These are phyloP conservation scores for Chlamydomonas asymmetrica DNA, from an alignment of 139 green algal species.

Conservation along the genomic window DNA sequence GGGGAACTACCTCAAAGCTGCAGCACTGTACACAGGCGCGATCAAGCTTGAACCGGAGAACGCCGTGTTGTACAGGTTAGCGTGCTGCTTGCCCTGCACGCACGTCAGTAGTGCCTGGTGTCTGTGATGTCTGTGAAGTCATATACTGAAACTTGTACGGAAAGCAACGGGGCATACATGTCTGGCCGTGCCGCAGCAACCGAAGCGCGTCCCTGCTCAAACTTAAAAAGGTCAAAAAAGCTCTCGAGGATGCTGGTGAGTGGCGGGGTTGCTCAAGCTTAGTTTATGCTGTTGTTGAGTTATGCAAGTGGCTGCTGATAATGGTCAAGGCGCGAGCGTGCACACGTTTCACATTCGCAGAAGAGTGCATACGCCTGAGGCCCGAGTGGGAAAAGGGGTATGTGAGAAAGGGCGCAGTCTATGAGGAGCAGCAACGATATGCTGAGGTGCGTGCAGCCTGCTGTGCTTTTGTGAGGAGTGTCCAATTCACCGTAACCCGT, in stretches of 20 bases:
- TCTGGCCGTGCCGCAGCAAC: slow-evolving; percentile 72
- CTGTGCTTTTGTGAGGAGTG: too few relatives aligned
- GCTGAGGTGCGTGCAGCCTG: slow-evolving; percentile 5
- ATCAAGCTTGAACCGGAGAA: slow-evolving; percentile 81
- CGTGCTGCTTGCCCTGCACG: not conserved
- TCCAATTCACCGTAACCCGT: too few relatives aligned
- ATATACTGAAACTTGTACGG: not conserved
- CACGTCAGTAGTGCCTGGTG: not conserved
- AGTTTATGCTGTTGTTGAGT: too few relatives aligned
- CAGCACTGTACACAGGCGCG: slow-evolving; percentile 84
- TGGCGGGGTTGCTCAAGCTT: too few relatives aligned
- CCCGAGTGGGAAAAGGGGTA: slow-evolving; percentile 87
- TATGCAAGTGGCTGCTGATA: too few relatives aligned
- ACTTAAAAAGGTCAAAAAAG: slow-evolving; percentile 89
- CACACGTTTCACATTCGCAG: slow-evolving; percentile 7
- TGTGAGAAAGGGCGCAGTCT: slow-evolving; percentile 20
- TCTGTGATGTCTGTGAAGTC: not conserved
- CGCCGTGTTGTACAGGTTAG: slow-evolving; percentile 75
- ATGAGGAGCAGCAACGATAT: slow-evolving; percentile 37
- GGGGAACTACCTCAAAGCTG: slow-evolving; percentile 83
- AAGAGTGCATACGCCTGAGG: slow-evolving; percentile 66
- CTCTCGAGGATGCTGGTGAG: slow-evolving; percentile 81
- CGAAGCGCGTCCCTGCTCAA: slow-evolving; percentile 84
- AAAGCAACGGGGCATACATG: not conserved
- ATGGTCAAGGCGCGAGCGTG: too few relatives aligned